phyloP scores from a whole-genome alignment of 495 filamentous ascomycete species.

The Parachaetomium inaequale region DNA sequence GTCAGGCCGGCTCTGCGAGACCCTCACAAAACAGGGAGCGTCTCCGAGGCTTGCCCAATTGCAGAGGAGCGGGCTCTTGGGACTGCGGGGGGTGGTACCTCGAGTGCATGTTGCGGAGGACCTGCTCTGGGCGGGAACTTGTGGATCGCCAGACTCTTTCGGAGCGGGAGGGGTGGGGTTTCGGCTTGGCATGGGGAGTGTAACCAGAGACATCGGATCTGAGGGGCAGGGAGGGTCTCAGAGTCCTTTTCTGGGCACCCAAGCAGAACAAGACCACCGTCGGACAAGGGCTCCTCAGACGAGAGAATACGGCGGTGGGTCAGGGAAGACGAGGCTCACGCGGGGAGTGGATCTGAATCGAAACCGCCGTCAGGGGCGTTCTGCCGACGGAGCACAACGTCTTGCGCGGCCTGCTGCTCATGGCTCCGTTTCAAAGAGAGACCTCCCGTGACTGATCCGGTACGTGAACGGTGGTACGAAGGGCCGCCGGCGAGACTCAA shows the following conservation, averaged over 20 bases:
- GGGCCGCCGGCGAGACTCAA: conserved; percentile 2
- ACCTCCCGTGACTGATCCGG: conserved; percentile 21
- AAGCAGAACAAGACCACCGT: conserved; percentile 5
- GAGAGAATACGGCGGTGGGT: neutral
- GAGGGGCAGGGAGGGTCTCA: conserved; percentile 22
- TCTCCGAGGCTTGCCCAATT: conserved; percentile 27
- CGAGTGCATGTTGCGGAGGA: conserved; percentile 29
- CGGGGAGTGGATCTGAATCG: conserved; percentile 14
- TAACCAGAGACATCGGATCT: conserved; percentile 29
- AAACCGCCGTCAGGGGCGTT: neutral
- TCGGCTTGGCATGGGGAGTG: conserved; percentile 21
- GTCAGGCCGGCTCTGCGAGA: conserved; percentile 26
- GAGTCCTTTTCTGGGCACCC: conserved; percentile 26
- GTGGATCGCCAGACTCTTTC: conserved; percentile 25
- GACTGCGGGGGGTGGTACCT: conserved; percentile 30
- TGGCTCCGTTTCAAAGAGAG: conserved; percentile 17
- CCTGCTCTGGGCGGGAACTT: conserved; percentile 20
- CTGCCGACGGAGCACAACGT: neutral
- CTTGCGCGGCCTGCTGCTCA: neutral
- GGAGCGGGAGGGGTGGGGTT: conserved; percentile 21
- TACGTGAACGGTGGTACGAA: conserved; percentile 10
- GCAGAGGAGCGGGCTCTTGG: conserved; percentile 17
- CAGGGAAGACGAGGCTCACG: conserved; percentile 13
- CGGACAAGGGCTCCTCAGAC: conserved; percentile 11
- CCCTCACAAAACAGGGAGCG: conserved; percentile 23